Conservation (phyloP, 805 yeast species). For the Hanseniaspora lachancei region DNA sequence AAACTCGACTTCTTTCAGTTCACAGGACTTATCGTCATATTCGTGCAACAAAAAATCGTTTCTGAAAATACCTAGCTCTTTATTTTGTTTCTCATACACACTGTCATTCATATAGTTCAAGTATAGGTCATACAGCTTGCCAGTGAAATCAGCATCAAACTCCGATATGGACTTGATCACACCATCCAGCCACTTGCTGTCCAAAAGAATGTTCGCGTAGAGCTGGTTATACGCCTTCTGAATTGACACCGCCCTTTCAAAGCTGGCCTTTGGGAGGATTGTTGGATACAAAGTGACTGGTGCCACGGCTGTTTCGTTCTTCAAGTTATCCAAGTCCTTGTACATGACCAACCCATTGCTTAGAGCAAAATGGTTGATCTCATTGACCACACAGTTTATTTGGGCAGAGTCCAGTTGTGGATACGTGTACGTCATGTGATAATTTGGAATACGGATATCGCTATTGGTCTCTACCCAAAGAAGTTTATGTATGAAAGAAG, state of each 20-base stretch:
- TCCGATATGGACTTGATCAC: slow-evolving; percentile 42
- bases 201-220: slow-evolving; percentile 51
- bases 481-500: no score
- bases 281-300: slow-evolving; percentile 89
- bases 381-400: slow-evolving; percentile 27
- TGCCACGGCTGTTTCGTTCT: slow-evolving; percentile 44
- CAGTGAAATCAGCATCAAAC: slow-evolving; percentile 69
- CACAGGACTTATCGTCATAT: slow-evolving; percentile 27
- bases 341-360: slow-evolving; percentile 75
- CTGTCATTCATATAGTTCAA: slow-evolving; percentile 35
- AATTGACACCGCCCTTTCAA: slow-evolving; percentile 50
- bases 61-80: slow-evolving; percentile 74
- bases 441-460: not conserved
- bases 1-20: slow-evolving; percentile 86
- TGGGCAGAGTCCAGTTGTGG: slow-evolving; percentile 24
- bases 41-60: slow-evolving; percentile 71
- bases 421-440: not conserved
- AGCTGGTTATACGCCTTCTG: slow-evolving; percentile 60
- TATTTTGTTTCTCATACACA: slow-evolving; percentile 38
- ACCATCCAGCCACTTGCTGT: slow-evolving; percentile 49
- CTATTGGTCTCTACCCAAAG: not conserved
- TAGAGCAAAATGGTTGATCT: slow-evolving; percentile 60
- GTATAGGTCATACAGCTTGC: slow-evolving; percentile 55
- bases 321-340: slow-evolving; percentile 34
- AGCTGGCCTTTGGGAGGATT: slow-evolving; percentile 61